phyloP scores from a whole-genome alignment of 225 moss, liverwort and hornwort genomes.

The Pseudoscleropodium purum region DNA sequence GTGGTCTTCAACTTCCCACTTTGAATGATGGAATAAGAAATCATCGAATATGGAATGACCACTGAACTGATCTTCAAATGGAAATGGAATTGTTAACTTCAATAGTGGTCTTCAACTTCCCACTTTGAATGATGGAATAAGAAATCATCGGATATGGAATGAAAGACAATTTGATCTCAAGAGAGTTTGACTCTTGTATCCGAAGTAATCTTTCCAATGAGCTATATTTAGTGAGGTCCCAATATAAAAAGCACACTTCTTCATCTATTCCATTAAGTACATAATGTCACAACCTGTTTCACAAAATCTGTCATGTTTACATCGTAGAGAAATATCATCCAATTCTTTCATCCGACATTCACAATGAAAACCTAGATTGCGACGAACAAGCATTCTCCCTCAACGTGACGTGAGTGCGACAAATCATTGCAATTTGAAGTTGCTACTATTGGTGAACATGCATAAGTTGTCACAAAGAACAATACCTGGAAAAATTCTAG shows the following conservation, averaged over 20 bases:
- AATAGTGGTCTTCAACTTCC: neutral
- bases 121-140: neutral
- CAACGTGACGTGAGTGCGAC: fast-evolving
- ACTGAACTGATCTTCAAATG: too few relatives aligned
- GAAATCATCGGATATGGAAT: neutral
- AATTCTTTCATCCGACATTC: neutral
- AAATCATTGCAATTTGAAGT: neutral
- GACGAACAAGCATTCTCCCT: too few relatives aligned
- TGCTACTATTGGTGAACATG: neutral
- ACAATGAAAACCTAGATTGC: neutral
- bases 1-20: neutral
- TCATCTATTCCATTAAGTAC: neutral
- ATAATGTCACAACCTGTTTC: neutral
- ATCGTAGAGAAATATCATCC: neutral
- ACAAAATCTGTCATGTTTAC: neutral
- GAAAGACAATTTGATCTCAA: neutral
- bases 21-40: neutral
- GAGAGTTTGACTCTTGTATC: neutral
- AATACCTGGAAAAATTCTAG: neutral
- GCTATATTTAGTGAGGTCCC: neutral
- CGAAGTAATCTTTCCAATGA: neutral
- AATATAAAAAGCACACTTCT: neutral
- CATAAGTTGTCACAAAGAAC: neutral
- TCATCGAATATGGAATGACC: too few relatives aligned
- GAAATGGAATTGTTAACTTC: neutral